Base-by-base conservation (phyloP, 257 asterid genomes). In the Buddleja alternifolia region DNA sequence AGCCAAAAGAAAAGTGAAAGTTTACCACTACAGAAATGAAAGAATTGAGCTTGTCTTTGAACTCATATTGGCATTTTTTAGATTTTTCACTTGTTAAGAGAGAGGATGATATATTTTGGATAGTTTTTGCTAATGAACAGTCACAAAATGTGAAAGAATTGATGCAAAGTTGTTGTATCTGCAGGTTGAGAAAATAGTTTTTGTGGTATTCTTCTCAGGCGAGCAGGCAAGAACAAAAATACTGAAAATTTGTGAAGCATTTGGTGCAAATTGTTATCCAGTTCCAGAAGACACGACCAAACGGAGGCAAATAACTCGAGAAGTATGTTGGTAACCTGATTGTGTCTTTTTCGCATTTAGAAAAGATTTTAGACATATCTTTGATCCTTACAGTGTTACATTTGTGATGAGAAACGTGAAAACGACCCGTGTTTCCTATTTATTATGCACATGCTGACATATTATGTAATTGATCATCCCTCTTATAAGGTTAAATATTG, bases 121-220 rank as follows among this genome's bases (percentile, higher is more conserved):
- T 60, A 20, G 10, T 72, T 60, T 67, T 82, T 60, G 40, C 60
- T 71, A 57, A 52, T 57, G 64, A 44, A 51, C 23, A 19, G 11
- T 34, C n/a, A 23, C 23, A 40, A 45, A 42, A 68, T 45, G 52
- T 73, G 41, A 42, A 58, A 39, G 15, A 41, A 53, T 71, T 79
- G 55, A 58, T 56, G 24, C 68, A 19, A 46, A 66, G 25, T 42
- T 69, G 36, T 76, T 84, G 52, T 32, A 69, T 77, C 66, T 89
- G 86, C 93, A 94, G 99, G 95, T 91, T 64, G 98, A 89, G 88
- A 91, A 94, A 82, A 83, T 80, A 68, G 87, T 94, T 71, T 94
- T 94, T 80, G 86, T 94, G 66, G 95, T 92, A 58, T 94, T 92
- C 94, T 94, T 89, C 92, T 94, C 99, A 42, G 97, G 99, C 9